Percentiles rank a stretch among this genome's conserved stretches.
Evolutionary conservation across 257 asterid species (phyloP).

Genomic region (Osmanthus fragrans): DNA sequence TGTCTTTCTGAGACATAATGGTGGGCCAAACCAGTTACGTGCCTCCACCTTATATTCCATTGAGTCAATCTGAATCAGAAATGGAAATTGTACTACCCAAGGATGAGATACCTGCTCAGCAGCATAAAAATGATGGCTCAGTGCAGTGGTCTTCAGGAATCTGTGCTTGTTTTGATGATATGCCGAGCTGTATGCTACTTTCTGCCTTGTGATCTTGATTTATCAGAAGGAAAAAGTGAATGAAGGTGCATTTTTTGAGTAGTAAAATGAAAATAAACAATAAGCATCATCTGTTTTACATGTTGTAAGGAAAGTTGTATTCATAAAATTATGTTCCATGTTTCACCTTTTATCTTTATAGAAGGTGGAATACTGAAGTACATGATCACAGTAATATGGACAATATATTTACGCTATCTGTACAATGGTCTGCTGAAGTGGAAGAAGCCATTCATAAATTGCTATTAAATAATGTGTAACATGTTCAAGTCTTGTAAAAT

Average conservation of each 20-base stretch:
- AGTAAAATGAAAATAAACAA: slow-evolving; percentile 28
- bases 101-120: slow-evolving; percentile 37
- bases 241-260: slow-evolving; percentile 49
- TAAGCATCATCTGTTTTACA: slow-evolving; percentile 13
- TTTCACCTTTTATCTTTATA: not conserved
- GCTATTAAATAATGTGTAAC: not conserved
- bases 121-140: slow-evolving; percentile 34
- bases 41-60: slow-evolving; percentile 83
- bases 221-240: slow-evolving; percentile 55
- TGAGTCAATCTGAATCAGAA: slow-evolving; percentile 61
- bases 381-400: not conserved
- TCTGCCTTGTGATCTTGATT: slow-evolving; percentile 64
- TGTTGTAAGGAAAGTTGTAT: slow-evolving; percentile 16
- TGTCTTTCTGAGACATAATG: slow-evolving; percentile 35
- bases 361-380: slow-evolving; percentile 9
- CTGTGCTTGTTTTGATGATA: slow-evolving; percentile 94
- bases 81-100: slow-evolving; percentile 34
- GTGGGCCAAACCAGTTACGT: slow-evolving; percentile 49
- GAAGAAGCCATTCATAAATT: not conserved
- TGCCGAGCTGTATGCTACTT: slow-evolving; percentile 88
- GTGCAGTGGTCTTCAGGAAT: slow-evolving; percentile 91
- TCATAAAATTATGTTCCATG: not conserved
- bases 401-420: not conserved
- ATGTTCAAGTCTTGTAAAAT: not conserved
- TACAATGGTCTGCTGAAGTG: not conserved